phyloP scores from a whole-genome alignment of 305 asterid genomes.

The Solanum hybrid region DNA sequence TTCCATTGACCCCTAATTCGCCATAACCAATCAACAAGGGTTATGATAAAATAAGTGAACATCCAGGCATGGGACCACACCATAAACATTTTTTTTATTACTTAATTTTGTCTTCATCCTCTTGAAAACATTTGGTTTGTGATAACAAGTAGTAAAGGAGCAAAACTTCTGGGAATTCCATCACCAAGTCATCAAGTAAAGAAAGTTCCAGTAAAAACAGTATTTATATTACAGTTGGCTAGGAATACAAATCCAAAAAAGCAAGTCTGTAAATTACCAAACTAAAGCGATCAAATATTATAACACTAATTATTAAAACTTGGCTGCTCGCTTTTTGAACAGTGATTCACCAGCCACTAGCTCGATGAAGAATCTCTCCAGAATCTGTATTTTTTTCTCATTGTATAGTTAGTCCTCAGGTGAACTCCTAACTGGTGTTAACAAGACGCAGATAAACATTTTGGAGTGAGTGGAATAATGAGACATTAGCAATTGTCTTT shows the following conservation, averaged over 20 bases:
- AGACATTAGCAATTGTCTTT: neutral
- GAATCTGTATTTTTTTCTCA: neutral
- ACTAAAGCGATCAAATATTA: neutral
- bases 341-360: neutral
- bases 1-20: neutral
- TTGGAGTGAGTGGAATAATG: neutral
- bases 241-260: neutral
- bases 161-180: neutral
- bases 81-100: too few species aligned
- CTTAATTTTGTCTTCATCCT: neutral
- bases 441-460: neutral
- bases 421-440: neutral
- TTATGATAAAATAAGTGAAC: too few species aligned
- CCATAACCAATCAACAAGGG: neutral
- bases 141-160: neutral
- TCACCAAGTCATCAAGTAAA: neutral
- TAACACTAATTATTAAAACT: neutral
- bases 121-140: too few species aligned
- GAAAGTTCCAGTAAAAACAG: slow-evolving; percentile 4
- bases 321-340: neutral
- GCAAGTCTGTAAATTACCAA: neutral
- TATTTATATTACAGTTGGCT: neutral
- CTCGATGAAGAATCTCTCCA: neutral
- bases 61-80: neutral
- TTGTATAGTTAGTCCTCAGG: neutral